These are phyloP conservation scores for Eucalyptus globulus DNA, from an alignment of 345 rosid genomes.

Conservation along the genomic window DNA sequence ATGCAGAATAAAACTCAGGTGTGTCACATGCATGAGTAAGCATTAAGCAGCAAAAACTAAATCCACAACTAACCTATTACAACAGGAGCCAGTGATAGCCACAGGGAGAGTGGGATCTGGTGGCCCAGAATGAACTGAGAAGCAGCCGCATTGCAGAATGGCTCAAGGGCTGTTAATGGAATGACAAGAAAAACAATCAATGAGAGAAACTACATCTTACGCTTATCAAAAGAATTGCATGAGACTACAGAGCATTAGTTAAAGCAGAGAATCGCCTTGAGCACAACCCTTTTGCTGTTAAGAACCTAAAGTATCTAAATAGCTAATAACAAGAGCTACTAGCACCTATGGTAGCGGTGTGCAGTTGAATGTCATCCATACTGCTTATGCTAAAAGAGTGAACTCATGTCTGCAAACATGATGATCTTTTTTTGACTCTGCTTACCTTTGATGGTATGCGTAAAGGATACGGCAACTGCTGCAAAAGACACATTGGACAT, in stretches of 20 bases:
- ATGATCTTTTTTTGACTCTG: not conserved
- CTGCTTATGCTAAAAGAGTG: not conserved
- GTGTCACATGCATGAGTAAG: not conserved
- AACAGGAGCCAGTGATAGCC: slow-evolving; percentile 92
- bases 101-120: slow-evolving; percentile 61
- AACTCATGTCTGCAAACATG: not conserved
- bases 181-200: not conserved
- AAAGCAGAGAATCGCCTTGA: not conserved
- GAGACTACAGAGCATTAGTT: not conserved
- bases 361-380: not conserved
- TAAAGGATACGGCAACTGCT: slow-evolving; percentile 96
- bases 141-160: slow-evolving; percentile 95
- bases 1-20: not conserved
- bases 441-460: slow-evolving; percentile 87
- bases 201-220: not conserved
- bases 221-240: not conserved
- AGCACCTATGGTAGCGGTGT: not conserved
- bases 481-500: slow-evolving; percentile 92
- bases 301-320: not conserved
- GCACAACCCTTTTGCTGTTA: not conserved
- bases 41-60: not conserved
- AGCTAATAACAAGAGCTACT: not conserved
- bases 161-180: slow-evolving; percentile 69
- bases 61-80: slow-evolving; percentile 44
- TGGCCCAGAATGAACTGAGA: slow-evolving; percentile 92